These are phyloP conservation scores for Talaromyces borbonicus DNA, from an alignment of 495 filamentous ascomycete species.

Conservation along the genomic window DNA sequence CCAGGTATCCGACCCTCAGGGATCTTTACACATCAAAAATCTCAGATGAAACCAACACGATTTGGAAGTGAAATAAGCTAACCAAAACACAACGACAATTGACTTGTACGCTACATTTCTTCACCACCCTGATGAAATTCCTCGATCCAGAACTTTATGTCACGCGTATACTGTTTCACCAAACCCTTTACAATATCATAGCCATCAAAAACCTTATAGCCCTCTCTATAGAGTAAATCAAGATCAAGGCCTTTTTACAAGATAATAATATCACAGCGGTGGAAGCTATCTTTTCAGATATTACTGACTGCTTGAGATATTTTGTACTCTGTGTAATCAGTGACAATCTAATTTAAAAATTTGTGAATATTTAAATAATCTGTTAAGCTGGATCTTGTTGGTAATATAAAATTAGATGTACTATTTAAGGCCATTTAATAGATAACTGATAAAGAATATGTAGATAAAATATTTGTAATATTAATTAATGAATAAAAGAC, in stretches of 20 bases:
- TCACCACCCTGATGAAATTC: background rate
- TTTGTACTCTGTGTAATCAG: background rate
- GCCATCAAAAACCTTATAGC: background rate
- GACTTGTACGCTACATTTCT: background rate
- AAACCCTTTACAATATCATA: background rate
- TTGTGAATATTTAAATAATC: background rate
- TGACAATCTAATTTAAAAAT: background rate
- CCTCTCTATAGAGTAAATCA: background rate
- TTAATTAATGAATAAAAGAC: background rate
- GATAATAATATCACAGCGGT: background rate
- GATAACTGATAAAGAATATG: background rate
- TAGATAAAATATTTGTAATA: background rate
- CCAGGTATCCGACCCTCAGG: background rate
- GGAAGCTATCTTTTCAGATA: background rate
- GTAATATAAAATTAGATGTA: background rate
- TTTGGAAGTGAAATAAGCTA: background rate
- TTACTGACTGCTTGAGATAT: background rate
- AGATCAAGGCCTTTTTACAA: slow-evolving; percentile 2
- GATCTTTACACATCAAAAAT: background rate
- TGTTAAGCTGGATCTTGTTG: background rate
- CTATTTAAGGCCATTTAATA: background rate
- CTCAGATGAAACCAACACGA: background rate
- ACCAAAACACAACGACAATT: background rate
- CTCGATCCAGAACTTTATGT: slow-evolving; percentile 1
- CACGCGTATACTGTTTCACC: background rate